Evolutionary conservation across 176 grass and related monocot species (phyloP).

Genomic region (Tuctoria greenei): DNA sequence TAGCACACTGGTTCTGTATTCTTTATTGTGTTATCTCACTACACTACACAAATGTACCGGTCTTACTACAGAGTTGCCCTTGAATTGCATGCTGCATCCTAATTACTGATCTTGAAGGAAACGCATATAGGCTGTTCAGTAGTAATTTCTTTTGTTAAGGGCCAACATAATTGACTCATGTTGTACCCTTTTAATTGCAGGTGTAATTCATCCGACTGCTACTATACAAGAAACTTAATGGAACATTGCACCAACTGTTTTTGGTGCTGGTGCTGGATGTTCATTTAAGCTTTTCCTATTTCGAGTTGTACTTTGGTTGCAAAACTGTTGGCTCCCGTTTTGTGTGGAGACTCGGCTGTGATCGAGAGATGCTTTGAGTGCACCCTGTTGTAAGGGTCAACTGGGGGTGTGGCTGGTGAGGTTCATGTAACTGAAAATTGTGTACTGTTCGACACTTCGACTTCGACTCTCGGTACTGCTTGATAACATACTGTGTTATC

Average conservation of each 20-base stretch:
- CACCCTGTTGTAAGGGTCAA: conserved; percentile 11
- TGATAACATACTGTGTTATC: background rate
- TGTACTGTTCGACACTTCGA: too few species aligned
- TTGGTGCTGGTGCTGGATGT: conserved; percentile 9
- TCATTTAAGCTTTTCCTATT: background rate
- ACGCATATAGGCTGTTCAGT: background rate
- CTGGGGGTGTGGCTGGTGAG: background rate
- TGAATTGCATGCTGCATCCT: background rate
- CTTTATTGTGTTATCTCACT: background rate
- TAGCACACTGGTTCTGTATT: background rate
- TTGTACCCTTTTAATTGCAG: background rate
- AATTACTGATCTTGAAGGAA: background rate
- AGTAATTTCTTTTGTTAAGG: background rate
- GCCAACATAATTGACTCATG: background rate
- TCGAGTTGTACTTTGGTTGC: background rate
- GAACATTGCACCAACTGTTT: background rate
- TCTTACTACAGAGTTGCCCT: background rate
- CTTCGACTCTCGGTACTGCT: background rate
- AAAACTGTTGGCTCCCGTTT: background rate
- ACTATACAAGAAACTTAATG: background rate
- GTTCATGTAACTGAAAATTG: background rate
- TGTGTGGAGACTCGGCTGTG: background rate
- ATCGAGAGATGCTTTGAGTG: background rate
- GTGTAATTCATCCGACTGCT: background rate
- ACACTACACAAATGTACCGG: background rate